Percentiles rank a stretch among this genome's conserved stretches.
Conservation (phyloP, 257 asterid genomes). For the Gentiana straminea region DNA sequence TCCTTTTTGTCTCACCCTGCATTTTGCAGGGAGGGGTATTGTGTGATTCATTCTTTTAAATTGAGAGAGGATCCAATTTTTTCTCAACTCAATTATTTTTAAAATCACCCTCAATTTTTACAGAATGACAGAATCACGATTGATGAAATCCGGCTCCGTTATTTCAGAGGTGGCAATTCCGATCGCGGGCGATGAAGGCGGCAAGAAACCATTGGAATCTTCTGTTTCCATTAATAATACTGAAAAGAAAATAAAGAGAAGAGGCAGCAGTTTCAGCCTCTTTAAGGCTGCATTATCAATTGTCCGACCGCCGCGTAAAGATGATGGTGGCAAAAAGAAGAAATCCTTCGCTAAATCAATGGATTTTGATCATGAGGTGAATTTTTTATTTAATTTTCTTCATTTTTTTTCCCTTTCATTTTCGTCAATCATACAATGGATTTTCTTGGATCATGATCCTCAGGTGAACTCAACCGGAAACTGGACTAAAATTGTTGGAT, state of each 20-base stretch:
- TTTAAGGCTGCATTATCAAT: constrained; percentile 41
- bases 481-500: constrained; percentile 58
- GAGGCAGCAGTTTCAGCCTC: constrained; percentile 34
- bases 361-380: neutral
- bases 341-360: neutral
- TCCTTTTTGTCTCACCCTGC: constrained; percentile 39
- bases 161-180: neutral
- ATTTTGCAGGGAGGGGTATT: constrained; percentile 44
- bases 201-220: neutral
- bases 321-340: constrained; percentile 9
- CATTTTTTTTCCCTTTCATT: too few relatives aligned
- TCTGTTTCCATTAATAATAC: neutral
- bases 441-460: neutral
- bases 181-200: constrained; percentile 5
- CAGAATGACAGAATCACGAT: neutral
- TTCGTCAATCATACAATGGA: too few relatives aligned
- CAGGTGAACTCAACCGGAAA: constrained; percentile 12
- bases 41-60: too few relatives aligned
- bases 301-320: constrained; percentile 16
- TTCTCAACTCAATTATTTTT: neutral
- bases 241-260: constrained; percentile 23
- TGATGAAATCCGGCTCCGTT: neutral
- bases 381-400: too few relatives aligned
- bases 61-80: neutral
- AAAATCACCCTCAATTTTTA: neutral